Evolutionary conservation across 768 basidiomycete genomes (phyloP), one percentile per base, ranked within the genome.

Genomic region (Trametes elegans): DNA sequence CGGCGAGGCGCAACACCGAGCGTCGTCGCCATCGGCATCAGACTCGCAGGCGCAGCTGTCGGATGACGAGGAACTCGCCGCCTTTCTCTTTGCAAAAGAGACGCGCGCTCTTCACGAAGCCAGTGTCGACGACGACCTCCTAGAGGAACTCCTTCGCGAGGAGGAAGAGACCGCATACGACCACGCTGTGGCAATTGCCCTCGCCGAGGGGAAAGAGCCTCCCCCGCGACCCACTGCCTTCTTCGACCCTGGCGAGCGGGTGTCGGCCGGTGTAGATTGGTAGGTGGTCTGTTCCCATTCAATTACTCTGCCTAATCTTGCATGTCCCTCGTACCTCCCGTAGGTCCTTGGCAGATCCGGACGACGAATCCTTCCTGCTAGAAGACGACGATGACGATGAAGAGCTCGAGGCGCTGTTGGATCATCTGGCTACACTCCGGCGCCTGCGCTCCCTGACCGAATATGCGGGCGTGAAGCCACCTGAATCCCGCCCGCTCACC

Each of bases 31-130:
- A n/a, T 16, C 14, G 13, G 2, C n/a, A 19, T 13, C 48, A 14
- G 14, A 36, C 16, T 1, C 49, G 7, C 18, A 3, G 24, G 18
- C 18, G n/a, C 36, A 38, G 1, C 21, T 27, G 1, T 36, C 58
- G 21, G 50, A 54, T 8, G 65, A 66, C 34, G 60, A 63, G 24
- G 65, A 66, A 48, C 60, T 66, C 13, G 63, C 65, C 6, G 43
- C 60, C 32, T 5, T 36, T 0, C 35, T 66, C n/a, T 66, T 64
- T 34, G 62, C 53, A 4, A 45, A 66, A 24, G 65, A 66, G 31
- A 64, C 65, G 2, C 49, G 49, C 21, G 41, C 51, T 14, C 52
- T 66, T 2, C 46, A 55, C 7, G 44, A 39, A 5, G 35, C 34
- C 3, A 27, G 16, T 9, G 18, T 14, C 23, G 16, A 41, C 18